Conservation (phyloP, 2,329 filamentous ascomycete genomes). For the Tolypocladium ophioglossoides region DNA sequence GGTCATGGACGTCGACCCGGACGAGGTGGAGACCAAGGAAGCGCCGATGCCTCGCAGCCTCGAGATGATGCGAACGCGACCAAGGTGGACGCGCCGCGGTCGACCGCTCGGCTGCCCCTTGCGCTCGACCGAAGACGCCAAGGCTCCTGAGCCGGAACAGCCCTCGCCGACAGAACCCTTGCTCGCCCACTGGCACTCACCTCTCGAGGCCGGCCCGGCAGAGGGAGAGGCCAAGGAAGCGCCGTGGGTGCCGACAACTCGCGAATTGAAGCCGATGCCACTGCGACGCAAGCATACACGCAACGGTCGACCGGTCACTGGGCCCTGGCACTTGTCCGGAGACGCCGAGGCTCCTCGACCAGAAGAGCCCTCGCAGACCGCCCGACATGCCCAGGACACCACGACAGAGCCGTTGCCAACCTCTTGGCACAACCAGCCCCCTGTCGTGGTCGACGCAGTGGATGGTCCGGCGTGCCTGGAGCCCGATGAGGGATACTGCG, state of each 20-base stretch:
- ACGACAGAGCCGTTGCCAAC: background rate
- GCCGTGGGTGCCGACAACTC: background rate
- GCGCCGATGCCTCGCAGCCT: background rate
- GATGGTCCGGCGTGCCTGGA: background rate
- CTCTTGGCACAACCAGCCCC: background rate
- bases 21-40: background rate
- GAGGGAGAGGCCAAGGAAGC: background rate
- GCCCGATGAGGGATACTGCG: slow-evolving; percentile 5
- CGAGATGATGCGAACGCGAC: slow-evolving; percentile 1
- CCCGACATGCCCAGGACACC: background rate
- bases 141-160: too few relatives aligned
- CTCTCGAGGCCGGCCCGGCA: background rate
- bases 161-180: too few relatives aligned
- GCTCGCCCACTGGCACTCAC: background rate
- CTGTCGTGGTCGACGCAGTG: background rate
- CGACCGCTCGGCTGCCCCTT: background rate
- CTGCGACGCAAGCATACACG: background rate
- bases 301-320: background rate
- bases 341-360: background rate
- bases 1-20: slow-evolving; percentile 1
- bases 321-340: background rate
- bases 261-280: background rate
- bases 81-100: background rate
- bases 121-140: background rate
- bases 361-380: background rate